phyloP scores from a whole-genome alignment of 2,329 filamentous ascomycete species.

The Domatiomyces globalis region DNA sequence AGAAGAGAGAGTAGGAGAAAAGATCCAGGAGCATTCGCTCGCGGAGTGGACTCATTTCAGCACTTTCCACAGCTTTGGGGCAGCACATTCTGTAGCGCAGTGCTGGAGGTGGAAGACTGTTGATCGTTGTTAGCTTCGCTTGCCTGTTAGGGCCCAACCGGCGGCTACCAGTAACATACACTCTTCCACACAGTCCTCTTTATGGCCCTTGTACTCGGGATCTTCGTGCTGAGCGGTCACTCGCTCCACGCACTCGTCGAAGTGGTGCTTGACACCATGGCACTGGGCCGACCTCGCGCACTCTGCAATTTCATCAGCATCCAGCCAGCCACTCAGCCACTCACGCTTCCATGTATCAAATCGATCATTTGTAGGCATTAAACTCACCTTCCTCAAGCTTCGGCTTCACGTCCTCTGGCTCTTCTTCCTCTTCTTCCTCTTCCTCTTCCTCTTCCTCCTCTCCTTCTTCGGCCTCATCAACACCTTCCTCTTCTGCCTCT shows the following conservation, averaged over 20 bases:
- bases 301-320: conserved; percentile 41
- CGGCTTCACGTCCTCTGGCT: conserved; percentile 74
- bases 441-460: conserved; percentile 57
- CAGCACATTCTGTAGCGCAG: conserved; percentile 84
- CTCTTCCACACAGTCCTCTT: conserved; percentile 98
- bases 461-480: conserved; percentile 42
- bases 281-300: conserved; percentile 80
- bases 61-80: conserved; percentile 84
- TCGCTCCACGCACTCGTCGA: conserved; percentile 92
- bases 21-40: not conserved
- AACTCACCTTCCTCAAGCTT: conserved; percentile 80
- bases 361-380: not conserved
- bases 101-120: conserved; percentile 96
- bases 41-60: conserved; percentile 57
- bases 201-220: conserved; percentile 54
- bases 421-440: conserved; percentile 70
- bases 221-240: conserved; percentile 55
- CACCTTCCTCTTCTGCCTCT: conserved; percentile 37
- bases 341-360: not conserved
- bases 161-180: conserved; percentile 49
- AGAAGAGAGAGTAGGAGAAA: no score
- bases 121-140: conserved; percentile 1
- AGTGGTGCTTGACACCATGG: conserved; percentile 87
- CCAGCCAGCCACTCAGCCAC: not conserved
- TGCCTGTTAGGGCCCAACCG: not conserved